phyloP scores from a whole-genome alignment of 2,329 filamentous ascomycete genomes.

The Venturia oleaginea region DNA sequence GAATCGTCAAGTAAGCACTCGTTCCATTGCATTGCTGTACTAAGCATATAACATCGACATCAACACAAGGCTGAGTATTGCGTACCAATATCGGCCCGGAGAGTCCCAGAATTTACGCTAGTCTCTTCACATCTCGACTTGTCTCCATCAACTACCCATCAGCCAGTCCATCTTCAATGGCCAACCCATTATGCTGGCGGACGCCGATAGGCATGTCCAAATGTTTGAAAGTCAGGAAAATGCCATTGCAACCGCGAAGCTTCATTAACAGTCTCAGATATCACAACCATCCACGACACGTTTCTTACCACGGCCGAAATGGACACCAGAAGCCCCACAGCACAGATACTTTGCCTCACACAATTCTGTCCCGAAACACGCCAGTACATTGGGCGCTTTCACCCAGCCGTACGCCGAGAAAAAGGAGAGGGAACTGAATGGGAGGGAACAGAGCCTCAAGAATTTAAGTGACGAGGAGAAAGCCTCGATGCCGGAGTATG shows the following conservation, averaged over 20 bases:
- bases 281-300: not conserved
- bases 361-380: not conserved
- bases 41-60: not conserved
- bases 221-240: slow-evolving; percentile 30
- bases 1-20: not conserved
- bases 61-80: not conserved
- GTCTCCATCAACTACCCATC: not conserved
- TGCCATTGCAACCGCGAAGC: not conserved
- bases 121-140: not conserved
- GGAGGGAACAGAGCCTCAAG: not conserved
- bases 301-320: not conserved
- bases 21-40: not conserved
- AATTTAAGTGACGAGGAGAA: not conserved
- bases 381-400: slow-evolving; percentile 1
- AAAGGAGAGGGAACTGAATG: not conserved
- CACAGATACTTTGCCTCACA: slow-evolving; percentile 9
- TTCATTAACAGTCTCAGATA: not conserved
- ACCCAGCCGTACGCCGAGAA: not conserved
- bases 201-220: slow-evolving; percentile 35
- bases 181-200: slow-evolving; percentile 34
- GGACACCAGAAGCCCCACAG: slow-evolving; percentile 1
- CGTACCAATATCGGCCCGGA: not conserved
- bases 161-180: slow-evolving; percentile 25
- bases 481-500: slow-evolving; percentile 3
- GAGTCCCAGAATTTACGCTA: no score